Base-by-base conservation (phyloP, 495 filamentous ascomycete species). In the Staphylotrichum longicolle region DNA sequence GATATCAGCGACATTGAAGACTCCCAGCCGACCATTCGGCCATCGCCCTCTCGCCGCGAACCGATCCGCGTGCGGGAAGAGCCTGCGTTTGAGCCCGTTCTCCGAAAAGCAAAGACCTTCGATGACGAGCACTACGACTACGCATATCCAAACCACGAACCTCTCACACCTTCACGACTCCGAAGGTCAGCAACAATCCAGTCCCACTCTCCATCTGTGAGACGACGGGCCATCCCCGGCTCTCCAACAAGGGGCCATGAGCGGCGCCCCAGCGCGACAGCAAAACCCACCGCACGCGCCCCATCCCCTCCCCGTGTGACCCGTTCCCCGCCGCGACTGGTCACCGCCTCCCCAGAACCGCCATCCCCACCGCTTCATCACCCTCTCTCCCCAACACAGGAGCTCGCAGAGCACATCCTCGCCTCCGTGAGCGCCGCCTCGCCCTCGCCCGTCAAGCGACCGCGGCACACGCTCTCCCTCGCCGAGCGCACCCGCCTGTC, bases 361-460 rank as follows among this genome's bases (percentile, higher is more conserved):
- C 49, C 64, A 1, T 48, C 64, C 20, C 64, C 66, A 2, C 66
- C 62, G 37, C 6, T 7, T 8, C 63, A 66, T 12, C 44, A 30
- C 0, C 40, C 62, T 11, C 60, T 64, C 55, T 80, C 80, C 6
- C 79, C 78, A n/a, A 76, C 77, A 3, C 74, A 80, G 27, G 74
- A 78, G 42, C 68, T 84, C 32, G 82, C 78, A 7, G 78, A 83
- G 41, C 74, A 81, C 42, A 83, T 88, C 52, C 68, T 89, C 9
- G 79, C 76, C 9, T 85, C 83, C 2, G 80, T 88, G 58, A 62
- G 66, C n/a, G 72, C 69, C 15, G 68, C 68, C 33, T 82, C 81
- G 0, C 81, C 81, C 7, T 82, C 82, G 0, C 82, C 82, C 54
- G 70, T 71, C 72, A 88, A 78, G 70, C 78, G 76, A 51, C 72